phyloP scores from a whole-genome alignment of 106 monocot genomes.

The Phalaenopsis aphrodite region DNA sequence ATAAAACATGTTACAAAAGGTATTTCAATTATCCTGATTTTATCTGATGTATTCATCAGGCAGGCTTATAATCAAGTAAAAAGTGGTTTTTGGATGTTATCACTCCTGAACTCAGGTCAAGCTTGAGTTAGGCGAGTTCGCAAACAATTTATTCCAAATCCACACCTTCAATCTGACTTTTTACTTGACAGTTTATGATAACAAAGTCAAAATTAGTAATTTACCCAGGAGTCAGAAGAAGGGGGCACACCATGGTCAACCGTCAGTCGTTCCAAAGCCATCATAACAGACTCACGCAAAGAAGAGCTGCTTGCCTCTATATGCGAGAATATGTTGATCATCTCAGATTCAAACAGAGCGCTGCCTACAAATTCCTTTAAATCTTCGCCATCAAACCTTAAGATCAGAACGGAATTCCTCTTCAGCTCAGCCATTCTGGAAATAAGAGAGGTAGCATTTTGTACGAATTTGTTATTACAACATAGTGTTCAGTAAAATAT shows the following conservation, averaged over 20 bases:
- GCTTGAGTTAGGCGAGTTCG: not conserved
- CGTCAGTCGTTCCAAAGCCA: slow-evolving; percentile 41
- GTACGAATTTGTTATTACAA: not conserved
- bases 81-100: not conserved
- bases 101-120: too few species aligned
- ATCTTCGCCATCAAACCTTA: slow-evolving; percentile 84
- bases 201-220: not conserved
- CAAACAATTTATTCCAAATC: not conserved
- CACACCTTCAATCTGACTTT: not conserved
- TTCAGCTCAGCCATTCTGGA: slow-evolving; percentile 67
- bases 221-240: slow-evolving; percentile 71
- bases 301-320: slow-evolving; percentile 28
- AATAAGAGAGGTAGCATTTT: slow-evolving; percentile 6
- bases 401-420: slow-evolving; percentile 67
- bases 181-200: not conserved
- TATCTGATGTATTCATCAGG: too few species aligned
- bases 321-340: slow-evolving; percentile 36
- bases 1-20: too few species aligned
- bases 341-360: slow-evolving; percentile 46
- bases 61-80: not conserved
- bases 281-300: slow-evolving; percentile 28
- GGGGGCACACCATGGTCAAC: slow-evolving; percentile 90
- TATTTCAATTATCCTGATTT: too few species aligned
- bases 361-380: slow-evolving; percentile 56
- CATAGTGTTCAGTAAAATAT: not conserved